Base-by-base conservation (phyloP, 2,329 filamentous ascomycete genomes). In the Xylaria sp. region DNA sequence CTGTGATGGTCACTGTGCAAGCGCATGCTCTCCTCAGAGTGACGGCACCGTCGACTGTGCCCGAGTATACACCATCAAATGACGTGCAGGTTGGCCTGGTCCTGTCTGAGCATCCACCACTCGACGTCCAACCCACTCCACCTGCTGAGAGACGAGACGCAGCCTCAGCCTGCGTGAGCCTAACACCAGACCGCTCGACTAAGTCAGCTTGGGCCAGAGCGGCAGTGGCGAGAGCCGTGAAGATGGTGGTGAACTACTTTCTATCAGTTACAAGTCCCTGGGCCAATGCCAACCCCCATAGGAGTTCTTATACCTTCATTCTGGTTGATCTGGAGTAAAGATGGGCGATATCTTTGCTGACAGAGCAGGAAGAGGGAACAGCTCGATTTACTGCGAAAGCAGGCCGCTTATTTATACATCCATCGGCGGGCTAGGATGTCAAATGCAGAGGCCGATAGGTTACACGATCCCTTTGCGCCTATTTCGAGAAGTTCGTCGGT, bases 1-100 rank as follows among this genome's bases (percentile, higher is more conserved):
- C 62, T 27, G 62, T 64, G 25, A 64, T 64, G 27, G 54, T 62
- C 11, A 64, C 25, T 8, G 62, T 58, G 49, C 62, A 64, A n/a
- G 19, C 62, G 23, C 62, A 64, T 23, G 58, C 58, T 5, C 31
- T 6, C 54, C 62, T 64, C 19, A 64, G 21, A 4, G 62, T 64
- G 5, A 64, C 40, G 11, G 58, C 62, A 9, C 62, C 62, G 15
- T 48, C 29, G 25, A 64, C 62, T 9, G 62, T 64, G 21, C 62
- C 62, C 1, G 62, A 64, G 46, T 62, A 64, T 13, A 64, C 58
- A 5, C 62, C 62, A n/a, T 55, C 54, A 21, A 64, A 62, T 15
- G 62, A 64, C 5, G 62, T 64, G 35, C 62, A 64, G 17, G 49
- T 62, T 13, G 58, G 49, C 5, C 40, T 58, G 5, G 11, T 62